These are phyloP conservation scores for Phytophthora pinifolia DNA, from an alignment of 352 stramenopile genomes.

Conservation along the genomic window DNA sequence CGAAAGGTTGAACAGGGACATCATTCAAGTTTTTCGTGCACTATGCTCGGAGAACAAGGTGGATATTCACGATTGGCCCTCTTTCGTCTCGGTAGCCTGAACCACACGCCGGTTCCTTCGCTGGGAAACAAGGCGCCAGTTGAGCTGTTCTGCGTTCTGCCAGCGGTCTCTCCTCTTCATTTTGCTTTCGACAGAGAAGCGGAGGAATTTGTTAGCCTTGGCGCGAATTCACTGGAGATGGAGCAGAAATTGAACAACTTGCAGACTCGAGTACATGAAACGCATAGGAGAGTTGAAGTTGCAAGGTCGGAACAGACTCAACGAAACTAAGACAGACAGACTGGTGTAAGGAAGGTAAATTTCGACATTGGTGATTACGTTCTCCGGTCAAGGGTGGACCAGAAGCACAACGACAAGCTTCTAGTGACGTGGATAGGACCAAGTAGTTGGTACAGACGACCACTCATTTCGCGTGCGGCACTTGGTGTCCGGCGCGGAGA, in stretches of 20 bases:
- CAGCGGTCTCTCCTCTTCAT: neutral
- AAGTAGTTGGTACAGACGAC: slow-evolving; percentile 15
- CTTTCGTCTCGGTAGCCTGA: slow-evolving; percentile 26
- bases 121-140: slow-evolving; percentile 23
- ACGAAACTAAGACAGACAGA: slow-evolving; percentile 14
- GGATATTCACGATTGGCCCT: slow-evolving; percentile 15
- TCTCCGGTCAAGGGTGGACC: slow-evolving; percentile 24
- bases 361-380: slow-evolving; percentile 35
- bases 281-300: slow-evolving; percentile 17
- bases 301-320: slow-evolving; percentile 11
- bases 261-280: neutral
- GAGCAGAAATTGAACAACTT: neutral
- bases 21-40: slow-evolving; percentile 24
- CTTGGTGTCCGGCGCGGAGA: slow-evolving; percentile 16
- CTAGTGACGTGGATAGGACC: slow-evolving; percentile 33
- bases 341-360: slow-evolving; percentile 6
- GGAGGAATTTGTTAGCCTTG: neutral
- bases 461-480: slow-evolving; percentile 27
- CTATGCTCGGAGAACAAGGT: slow-evolving; percentile 8
- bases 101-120: slow-evolving; percentile 29
- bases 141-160: slow-evolving; percentile 24
- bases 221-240: neutral
- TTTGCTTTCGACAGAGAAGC: slow-evolving; percentile 2
- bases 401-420: slow-evolving; percentile 30
- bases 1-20: slow-evolving; percentile 33